Evolutionary conservation across 495 filamentous ascomycete species (phyloP), one percentile per base, ranked within the genome.

Genomic region (Rostrohypoxylon terebratum): DNA sequence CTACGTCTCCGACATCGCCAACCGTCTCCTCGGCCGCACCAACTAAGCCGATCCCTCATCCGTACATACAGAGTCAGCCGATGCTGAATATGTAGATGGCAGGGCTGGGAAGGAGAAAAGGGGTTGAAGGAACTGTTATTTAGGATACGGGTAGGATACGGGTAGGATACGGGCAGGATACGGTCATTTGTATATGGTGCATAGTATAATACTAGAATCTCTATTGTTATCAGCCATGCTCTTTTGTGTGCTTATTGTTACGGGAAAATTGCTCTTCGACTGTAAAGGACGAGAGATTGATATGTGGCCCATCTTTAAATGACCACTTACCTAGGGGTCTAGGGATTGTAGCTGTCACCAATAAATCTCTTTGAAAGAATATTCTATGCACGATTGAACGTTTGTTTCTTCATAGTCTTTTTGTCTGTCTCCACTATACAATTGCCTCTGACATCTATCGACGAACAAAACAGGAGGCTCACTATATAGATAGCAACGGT

Each of bases 1-100:
- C 68, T 82, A 82, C 76, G 81, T 83, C 69, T 77, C 69, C 62
- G 76, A 81, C 63, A 59, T 83, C 40, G 78, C 82, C 16, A 78
- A 83, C 68, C 73, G 81, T 61, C 73, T 84, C 55, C 69, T 72
- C 25, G 81, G 80, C 38, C 75, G 79, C 74, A 68, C 62, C 70
- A 65, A 71, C 71, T 74, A 74, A 62, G 34, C 54, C 10, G 14
- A 0, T 4, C 28, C n/a, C n/a, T n/a, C n/a, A n/a, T 48, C 18
- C 18, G 20, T 4, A 14, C 44, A 40, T 33, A 33, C 11, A 36
- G 14, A 20, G 18, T 38, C 10, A 16, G 31, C n/a, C 3, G 48
- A 4, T 4, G 20, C 5, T 59, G 11, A 14, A n/a, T 59, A 25
- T 10, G 44, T 45, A 4, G 16, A 20, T 25, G 34, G 28, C 36